Percentiles rank a stretch among this genome's conserved stretches.
These are phyloP conservation scores for Leccinum uliginosum DNA, from an alignment of 768 basidiomycete genomes.

Conservation along the genomic window DNA sequence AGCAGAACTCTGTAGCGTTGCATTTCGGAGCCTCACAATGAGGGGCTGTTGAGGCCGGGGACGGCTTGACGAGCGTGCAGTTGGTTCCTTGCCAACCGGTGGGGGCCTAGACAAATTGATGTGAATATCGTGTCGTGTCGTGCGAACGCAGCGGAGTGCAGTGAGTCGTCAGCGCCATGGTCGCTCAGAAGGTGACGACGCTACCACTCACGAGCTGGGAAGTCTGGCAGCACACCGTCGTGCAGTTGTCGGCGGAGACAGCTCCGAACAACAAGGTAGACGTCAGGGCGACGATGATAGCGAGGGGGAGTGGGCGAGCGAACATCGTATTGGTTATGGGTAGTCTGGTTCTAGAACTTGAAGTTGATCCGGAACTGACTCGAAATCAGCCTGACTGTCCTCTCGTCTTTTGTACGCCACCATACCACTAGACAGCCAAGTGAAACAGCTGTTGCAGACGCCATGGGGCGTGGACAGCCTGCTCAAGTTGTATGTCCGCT, in stretches of 20 bases:
- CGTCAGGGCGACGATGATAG: background rate
- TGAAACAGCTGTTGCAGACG: background rate
- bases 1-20: slow-evolving; percentile 5
- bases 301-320: background rate
- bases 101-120: background rate
- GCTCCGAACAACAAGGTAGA: background rate
- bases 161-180: background rate
- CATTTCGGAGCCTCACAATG: background rate
- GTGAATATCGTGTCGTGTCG: background rate
- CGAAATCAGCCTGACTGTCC: background rate
- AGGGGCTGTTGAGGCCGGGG: background rate
- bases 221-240: background rate
- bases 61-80: background rate
- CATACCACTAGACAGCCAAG: background rate
- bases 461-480: background rate
- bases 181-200: background rate
- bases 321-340: slow-evolving; percentile 1
- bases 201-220: background rate
- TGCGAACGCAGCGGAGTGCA: background rate
- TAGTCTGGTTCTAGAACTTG: background rate
- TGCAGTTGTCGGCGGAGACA: background rate
- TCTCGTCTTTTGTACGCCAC: background rate
- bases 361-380: background rate
- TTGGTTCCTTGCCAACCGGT: background rate
- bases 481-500: background rate